Evolutionary conservation across 1,284 basidiomycete species (phyloP).

Genomic region (Heterobasidion irregulare): DNA sequence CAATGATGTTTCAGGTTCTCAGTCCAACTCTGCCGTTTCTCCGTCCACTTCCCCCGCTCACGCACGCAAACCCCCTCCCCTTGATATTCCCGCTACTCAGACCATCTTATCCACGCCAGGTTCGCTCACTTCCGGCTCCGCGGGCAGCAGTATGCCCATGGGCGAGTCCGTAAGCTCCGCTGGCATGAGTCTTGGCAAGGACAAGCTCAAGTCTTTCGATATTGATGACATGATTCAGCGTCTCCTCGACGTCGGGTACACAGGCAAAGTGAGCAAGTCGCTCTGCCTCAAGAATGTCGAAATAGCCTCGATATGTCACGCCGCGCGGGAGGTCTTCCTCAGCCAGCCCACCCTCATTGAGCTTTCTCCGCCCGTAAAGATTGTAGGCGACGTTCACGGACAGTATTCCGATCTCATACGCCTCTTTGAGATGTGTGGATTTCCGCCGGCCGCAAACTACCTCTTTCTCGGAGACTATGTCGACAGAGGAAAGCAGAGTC

Average conservation of each 20-base stretch:
- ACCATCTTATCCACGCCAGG: slow-evolving; percentile 63
- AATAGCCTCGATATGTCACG: slow-evolving; percentile 91
- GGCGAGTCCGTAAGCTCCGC: slow-evolving; percentile 24
- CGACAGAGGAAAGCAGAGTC: slow-evolving; percentile 95
- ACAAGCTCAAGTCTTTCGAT: slow-evolving; percentile 68
- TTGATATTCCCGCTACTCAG: slow-evolving; percentile 66
- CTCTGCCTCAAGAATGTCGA: slow-evolving; percentile 96
- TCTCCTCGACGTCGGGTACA: slow-evolving; percentile 94
- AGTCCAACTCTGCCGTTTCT: slow-evolving; percentile 14
- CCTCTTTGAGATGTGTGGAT: slow-evolving; percentile 99
- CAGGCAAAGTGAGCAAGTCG: slow-evolving; percentile 95
- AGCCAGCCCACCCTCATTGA: slow-evolving; percentile 97
- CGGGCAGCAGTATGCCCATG: slow-evolving; percentile 32
- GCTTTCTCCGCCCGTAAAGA: slow-evolving; percentile 97
- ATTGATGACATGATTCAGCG: slow-evolving; percentile 99
- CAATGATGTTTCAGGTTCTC: slow-evolving; percentile 21
- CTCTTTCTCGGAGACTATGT: slow-evolving; percentile 99
- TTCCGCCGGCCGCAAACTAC: slow-evolving; percentile 96
- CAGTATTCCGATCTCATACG: slow-evolving; percentile 98
- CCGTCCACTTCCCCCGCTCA: slow-evolving; percentile 25
- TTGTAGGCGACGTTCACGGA: slow-evolving; percentile 98
- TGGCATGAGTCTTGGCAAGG: slow-evolving; percentile 43
- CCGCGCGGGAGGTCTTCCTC: slow-evolving; percentile 96
- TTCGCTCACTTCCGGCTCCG: slow-evolving; percentile 25
- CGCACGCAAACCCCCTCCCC: slow-evolving; percentile 38